phyloP scores from a whole-genome alignment of 2,329 filamentous ascomycete genomes.

The Aspergillus persii region DNA sequence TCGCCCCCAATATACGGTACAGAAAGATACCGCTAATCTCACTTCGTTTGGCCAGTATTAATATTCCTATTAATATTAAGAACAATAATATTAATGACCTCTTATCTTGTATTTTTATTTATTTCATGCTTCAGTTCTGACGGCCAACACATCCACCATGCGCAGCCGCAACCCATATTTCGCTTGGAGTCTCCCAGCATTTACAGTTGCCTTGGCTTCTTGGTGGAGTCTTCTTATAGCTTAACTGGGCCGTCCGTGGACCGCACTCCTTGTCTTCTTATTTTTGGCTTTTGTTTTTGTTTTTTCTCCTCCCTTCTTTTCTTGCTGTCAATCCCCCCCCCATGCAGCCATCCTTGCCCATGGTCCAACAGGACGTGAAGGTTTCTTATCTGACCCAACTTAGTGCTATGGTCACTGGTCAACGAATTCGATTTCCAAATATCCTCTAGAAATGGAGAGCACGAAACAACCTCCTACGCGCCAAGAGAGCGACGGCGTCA shows the following conservation, averaged over 20 bases:
- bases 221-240: background rate
- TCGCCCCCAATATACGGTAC: too few relatives aligned
- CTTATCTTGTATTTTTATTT: background rate
- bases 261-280: too few relatives aligned
- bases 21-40: background rate
- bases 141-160: background rate
- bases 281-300: too few relatives aligned
- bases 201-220: background rate
- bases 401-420: background rate
- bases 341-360: background rate
- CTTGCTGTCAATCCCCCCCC: background rate
- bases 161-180: background rate
- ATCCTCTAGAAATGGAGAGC: background rate
- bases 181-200: background rate
- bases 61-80: too few relatives aligned
- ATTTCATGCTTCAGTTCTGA: background rate
- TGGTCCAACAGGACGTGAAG: background rate
- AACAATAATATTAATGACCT: background rate
- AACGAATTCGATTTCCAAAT: background rate
- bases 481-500: constrained; percentile 4
- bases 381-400: background rate
- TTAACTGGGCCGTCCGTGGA: background rate
- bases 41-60: background rate
- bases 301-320: background rate
- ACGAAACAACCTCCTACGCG: constrained; percentile 3